phyloP scores from a whole-genome alignment of 202 grass and related monocot genomes.

The Musa balbisiana region DNA sequence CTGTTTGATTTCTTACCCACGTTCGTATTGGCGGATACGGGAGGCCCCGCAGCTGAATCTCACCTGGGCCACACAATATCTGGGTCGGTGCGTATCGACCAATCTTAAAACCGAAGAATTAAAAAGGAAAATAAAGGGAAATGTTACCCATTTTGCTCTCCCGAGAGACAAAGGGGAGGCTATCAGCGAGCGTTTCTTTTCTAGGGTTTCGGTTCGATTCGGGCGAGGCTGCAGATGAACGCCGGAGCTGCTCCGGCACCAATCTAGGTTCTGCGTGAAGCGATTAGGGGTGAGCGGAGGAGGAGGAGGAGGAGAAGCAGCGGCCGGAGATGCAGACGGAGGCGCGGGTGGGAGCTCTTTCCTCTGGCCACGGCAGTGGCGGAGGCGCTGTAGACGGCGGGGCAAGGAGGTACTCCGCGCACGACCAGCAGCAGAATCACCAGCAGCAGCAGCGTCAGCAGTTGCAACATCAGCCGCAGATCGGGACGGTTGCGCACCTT shows the following conservation, averaged over 20 bases:
- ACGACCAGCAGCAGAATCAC: background rate
- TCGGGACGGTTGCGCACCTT: constrained; percentile 10
- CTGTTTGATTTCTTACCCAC: no score
- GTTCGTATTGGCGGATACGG: no score
- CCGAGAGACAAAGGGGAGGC: no score
- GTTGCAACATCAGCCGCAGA: constrained; percentile 2
- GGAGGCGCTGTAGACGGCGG: background rate
- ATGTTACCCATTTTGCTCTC: no score
- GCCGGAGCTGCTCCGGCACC: constrained; percentile 4
- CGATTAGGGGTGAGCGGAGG: background rate
- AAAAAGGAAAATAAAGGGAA: no score
- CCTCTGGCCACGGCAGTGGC: background rate
- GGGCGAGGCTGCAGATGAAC: background rate
- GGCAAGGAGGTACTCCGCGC: constrained; percentile 1
- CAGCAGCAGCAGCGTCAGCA: background rate
- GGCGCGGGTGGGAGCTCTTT: constrained; percentile 10
- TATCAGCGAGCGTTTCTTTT: background rate
- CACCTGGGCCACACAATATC: no score
- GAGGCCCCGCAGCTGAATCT: no score
- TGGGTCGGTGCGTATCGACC: no score
- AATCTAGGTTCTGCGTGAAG: background rate
- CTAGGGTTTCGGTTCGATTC: background rate
- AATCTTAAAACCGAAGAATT: no score
- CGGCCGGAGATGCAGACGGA: constrained; percentile 9
- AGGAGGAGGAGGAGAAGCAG: background rate